phyloP scores from a whole-genome alignment of 208 protist genomes.

The Lotmaria passim region DNA sequence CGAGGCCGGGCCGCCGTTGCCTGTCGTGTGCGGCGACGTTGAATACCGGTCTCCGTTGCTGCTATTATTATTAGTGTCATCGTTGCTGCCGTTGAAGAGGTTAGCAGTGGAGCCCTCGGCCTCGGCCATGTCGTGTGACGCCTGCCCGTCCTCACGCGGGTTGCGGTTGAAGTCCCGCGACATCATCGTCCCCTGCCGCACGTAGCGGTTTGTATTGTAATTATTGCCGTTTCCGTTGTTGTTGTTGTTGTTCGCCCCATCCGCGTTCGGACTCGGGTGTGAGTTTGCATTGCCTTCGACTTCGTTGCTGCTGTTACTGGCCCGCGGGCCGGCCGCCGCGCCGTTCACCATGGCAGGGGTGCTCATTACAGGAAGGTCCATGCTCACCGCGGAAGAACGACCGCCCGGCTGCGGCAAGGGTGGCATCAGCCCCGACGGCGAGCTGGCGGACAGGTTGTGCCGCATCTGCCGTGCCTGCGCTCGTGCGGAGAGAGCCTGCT shows the following conservation, averaged over 20 bases:
- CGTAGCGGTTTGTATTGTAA: constrained; percentile 15
- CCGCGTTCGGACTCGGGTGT: neutral
- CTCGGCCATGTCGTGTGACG: constrained; percentile 20
- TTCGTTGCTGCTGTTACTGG: constrained; percentile 1
- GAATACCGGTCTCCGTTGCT: constrained; percentile 1
- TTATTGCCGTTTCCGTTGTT: neutral
- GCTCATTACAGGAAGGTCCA: constrained; percentile 2
- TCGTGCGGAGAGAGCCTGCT: constrained; percentile 22
- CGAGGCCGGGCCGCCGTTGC: constrained; percentile 1
- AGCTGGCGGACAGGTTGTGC: constrained; percentile 16
- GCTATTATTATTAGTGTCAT: neutral
- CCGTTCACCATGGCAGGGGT: constrained; percentile 1
- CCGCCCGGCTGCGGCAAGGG: constrained; percentile 6
- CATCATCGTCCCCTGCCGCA: constrained; percentile 24
- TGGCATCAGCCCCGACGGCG: constrained; percentile 1
- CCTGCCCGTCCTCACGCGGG: constrained; percentile 36
- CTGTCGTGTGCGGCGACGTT: neutral
- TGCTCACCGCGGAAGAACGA: constrained; percentile 8
- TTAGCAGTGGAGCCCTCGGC: neutral
- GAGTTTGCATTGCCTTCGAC: neutral
- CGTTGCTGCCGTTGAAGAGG: constrained; percentile 3
- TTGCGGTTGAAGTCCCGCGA: constrained; percentile 34
- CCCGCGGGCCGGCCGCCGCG: neutral
- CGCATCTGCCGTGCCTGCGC: constrained; percentile 22
- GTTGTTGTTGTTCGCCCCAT: too few species aligned